phyloP scores from a whole-genome alignment of 192 early-diverging fungal species.

The Mortierella antarctica region DNA sequence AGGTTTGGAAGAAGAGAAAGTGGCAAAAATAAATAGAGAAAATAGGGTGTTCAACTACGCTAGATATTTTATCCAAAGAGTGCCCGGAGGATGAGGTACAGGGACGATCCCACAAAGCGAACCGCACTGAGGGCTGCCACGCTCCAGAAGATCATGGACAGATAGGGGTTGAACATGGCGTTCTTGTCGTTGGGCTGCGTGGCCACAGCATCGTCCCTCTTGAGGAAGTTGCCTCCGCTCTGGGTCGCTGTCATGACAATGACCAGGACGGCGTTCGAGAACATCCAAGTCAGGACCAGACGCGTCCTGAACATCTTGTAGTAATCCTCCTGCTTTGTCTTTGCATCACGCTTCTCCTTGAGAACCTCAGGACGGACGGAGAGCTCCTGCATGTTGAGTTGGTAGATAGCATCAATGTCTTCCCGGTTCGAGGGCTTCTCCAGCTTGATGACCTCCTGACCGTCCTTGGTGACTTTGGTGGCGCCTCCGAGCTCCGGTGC shows the following conservation, averaged over 20 bases:
- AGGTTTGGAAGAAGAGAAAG: background rate
- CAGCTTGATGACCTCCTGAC: constrained; percentile 72
- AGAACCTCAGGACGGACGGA: constrained; percentile 49
- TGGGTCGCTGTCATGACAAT: constrained; percentile 64
- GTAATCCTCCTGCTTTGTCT: constrained; percentile 88
- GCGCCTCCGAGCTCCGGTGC: constrained; percentile 73
- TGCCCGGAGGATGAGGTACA: constrained; percentile 73
- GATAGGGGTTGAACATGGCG: constrained; percentile 54
- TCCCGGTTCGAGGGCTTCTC: constrained; percentile 77
- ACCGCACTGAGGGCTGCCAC: constrained; percentile 76
- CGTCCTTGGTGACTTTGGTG: constrained; percentile 76
- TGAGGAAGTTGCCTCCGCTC: constrained; percentile 14
- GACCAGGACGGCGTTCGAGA: constrained; percentile 81
- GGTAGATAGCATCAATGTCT: constrained; percentile 86
- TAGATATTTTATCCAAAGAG: constrained; percentile 63
- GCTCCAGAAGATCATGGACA: constrained; percentile 88
- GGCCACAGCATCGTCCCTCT: constrained; percentile 24
- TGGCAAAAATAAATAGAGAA: background rate
- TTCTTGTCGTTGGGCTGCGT: constrained; percentile 21
- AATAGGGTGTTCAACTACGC: background rate
- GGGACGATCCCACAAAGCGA: constrained; percentile 76
- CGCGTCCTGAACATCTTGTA: constrained; percentile 88
- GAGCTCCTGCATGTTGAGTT: constrained; percentile 75
- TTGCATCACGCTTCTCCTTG: constrained; percentile 73
- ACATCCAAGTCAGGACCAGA: constrained; percentile 87